A percentile compares a stretch with the other conserved stretches of the same genome.
These are phyloP conservation scores for Periconia sp. DNA, from an alignment of 2,329 filamentous ascomycete genomes.

Conservation along the genomic window DNA sequence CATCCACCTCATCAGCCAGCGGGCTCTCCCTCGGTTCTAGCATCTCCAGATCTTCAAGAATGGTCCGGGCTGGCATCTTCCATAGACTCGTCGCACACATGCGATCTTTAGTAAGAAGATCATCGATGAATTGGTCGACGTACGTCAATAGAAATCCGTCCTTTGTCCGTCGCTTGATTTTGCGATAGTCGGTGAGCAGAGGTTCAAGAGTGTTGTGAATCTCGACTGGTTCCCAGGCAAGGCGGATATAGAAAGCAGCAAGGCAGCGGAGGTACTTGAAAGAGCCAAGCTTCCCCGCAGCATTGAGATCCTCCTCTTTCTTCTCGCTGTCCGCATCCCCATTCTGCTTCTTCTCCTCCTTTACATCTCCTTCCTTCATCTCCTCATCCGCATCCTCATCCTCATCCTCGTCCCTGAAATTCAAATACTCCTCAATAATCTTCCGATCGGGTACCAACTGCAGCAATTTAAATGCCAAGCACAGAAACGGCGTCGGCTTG, in stretches of 20 bases:
- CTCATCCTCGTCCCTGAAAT: conserved; percentile 53
- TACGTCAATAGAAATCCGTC: conserved; percentile 77
- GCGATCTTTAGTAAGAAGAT: conserved; percentile 84
- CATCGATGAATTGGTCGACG: conserved; percentile 93
- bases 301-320: conserved; percentile 30
- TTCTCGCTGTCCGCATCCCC: not conserved
- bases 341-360: conserved; percentile 9
- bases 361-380: conserved; percentile 13
- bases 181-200: conserved; percentile 79
- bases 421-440: conserved; percentile 79
- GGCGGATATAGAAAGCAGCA: conserved; percentile 89
- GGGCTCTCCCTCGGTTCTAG: conserved; percentile 85
- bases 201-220: conserved; percentile 84
- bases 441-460: conserved; percentile 83
- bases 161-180: conserved; percentile 78
- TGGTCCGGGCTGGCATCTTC: conserved; percentile 83
- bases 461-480: conserved; percentile 91
- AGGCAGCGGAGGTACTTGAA: conserved; percentile 85
- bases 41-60: conserved; percentile 86
- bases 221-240: conserved; percentile 82
- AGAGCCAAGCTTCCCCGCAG: conserved; percentile 42
- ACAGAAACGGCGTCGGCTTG: conserved; percentile 90
- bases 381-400: conserved; percentile 45
- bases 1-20: conserved; percentile 75
- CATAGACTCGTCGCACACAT: conserved; percentile 91